Conservation (phyloP, 2,329 filamentous ascomycete species). For the Neobulgaria alba region DNA sequence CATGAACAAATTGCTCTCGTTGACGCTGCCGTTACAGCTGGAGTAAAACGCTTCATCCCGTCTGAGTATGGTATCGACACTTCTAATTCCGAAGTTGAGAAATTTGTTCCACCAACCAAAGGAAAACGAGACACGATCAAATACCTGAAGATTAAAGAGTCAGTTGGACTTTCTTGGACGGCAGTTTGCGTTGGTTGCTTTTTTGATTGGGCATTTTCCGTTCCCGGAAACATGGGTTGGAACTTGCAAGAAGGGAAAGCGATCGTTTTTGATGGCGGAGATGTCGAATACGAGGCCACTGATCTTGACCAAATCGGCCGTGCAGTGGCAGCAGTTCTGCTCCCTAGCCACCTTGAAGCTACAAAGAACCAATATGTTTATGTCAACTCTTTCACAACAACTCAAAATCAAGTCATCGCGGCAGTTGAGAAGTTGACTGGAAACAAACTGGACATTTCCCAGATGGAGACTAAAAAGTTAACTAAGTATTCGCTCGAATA, state of each 20-base stretch:
- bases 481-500: constrained; percentile 19
- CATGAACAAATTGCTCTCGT: constrained; percentile 40
- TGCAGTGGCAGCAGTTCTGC: constrained; percentile 26
- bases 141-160: constrained; percentile 28
- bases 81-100: not conserved
- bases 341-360: constrained; percentile 27
- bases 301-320: constrained; percentile 27
- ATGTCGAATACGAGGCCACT: constrained; percentile 24
- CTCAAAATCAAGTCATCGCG: constrained; percentile 27
- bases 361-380: constrained; percentile 28
- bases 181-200: constrained; percentile 8
- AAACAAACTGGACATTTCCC: constrained; percentile 4
- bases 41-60: constrained; percentile 49
- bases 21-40: constrained; percentile 46
- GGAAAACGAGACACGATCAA: not conserved
- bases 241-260: constrained; percentile 40
- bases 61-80: constrained; percentile 38
- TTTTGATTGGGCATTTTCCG: constrained; percentile 15
- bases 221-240: constrained; percentile 41
- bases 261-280: constrained; percentile 29
- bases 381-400: constrained; percentile 25
- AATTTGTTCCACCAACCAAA: not conserved
- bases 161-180: constrained; percentile 34
- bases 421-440: constrained; percentile 23
- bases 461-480: no score